Base-by-base conservation (phyloP, 441 rosid genomes). In the Adansonia gregorii region DNA sequence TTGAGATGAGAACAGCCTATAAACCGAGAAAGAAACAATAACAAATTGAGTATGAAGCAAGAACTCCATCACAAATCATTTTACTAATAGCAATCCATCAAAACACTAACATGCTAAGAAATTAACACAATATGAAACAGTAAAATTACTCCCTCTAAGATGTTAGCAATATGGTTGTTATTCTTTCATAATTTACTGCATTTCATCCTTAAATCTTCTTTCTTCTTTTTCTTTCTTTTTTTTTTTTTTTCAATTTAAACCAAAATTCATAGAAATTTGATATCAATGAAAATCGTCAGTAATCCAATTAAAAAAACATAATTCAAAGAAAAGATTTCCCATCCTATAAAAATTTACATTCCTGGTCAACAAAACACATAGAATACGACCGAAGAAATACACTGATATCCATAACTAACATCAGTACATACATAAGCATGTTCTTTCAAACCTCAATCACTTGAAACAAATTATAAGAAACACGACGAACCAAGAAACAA, bases 1-100 rank as follows among this genome's bases (percentile, higher is more conserved):
- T 83, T 89, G 64, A 85, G 46, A 75, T 81, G 74, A 68, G 84
- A 84, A 39, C 88, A 87, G 15, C 93, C 95, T 78, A 77, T 10
- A 51, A 52, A 52, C 61, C 48, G 8, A 71, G 63, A 71, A 68
- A 52, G 27, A 35, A 68, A 52, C 15, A 8, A 52, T 71, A 71
- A n/a, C 17, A 71, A n/a, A n/a, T 9, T 31, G 48, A 15, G n/a
- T 20, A 70, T 27, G 63, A 54, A 48, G 70, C 73, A 31, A 71
- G 27, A 31, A 31, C 48, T 31, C 2, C 15, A 71, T 27, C n/a
- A 70, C 46, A 70, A 52, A n/a, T 17, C 31, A 67, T 46, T 67
- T 68, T 17, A 67, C 11, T 46, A 46, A 20, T 20, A 70, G 61
- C 61, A 51, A 70, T 27, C 60, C 20, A 31, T 70, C 59, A 70